Evolutionary conservation across 306 rosid species (phyloP).

Genomic region (Vachellia pachyceras): DNA sequence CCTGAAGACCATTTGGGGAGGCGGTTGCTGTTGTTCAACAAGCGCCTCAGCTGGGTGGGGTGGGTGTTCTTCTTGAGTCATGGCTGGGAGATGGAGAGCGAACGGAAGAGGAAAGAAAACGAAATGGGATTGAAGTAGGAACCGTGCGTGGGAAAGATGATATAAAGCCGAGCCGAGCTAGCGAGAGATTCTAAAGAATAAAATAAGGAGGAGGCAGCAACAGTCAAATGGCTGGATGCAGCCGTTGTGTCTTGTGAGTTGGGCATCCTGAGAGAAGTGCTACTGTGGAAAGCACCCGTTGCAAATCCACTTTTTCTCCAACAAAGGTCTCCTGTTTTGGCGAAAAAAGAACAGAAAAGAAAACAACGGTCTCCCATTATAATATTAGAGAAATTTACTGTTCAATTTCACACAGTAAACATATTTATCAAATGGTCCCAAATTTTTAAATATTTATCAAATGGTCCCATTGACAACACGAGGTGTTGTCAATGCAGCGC

Average conservation of each 20-base stretch:
- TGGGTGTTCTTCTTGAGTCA: constrained; percentile 30
- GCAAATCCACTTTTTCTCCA: too few relatives aligned
- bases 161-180: neutral
- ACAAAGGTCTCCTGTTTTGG: too few relatives aligned
- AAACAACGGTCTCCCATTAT: too few relatives aligned
- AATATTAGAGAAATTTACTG: too few relatives aligned
- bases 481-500: too few relatives aligned
- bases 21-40: constrained; percentile 18
- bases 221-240: constrained; percentile 52
- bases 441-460: too few relatives aligned
- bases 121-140: too few relatives aligned
- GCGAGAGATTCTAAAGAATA: neutral
- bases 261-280: constrained; percentile 32
- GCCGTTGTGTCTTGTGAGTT: constrained; percentile 41
- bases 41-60: constrained; percentile 34
- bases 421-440: too few relatives aligned
- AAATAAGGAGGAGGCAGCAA: constrained; percentile 11
- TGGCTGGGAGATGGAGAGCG: constrained; percentile 34
- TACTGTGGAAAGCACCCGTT: too few relatives aligned
- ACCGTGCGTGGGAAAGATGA: neutral
- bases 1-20: constrained; percentile 34
- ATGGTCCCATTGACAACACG: too few relatives aligned
- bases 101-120: neutral
- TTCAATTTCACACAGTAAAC: too few relatives aligned
- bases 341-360: too few relatives aligned